Conservation (phyloP, 441 rosid species). For the Raphanus hybrid region DNA sequence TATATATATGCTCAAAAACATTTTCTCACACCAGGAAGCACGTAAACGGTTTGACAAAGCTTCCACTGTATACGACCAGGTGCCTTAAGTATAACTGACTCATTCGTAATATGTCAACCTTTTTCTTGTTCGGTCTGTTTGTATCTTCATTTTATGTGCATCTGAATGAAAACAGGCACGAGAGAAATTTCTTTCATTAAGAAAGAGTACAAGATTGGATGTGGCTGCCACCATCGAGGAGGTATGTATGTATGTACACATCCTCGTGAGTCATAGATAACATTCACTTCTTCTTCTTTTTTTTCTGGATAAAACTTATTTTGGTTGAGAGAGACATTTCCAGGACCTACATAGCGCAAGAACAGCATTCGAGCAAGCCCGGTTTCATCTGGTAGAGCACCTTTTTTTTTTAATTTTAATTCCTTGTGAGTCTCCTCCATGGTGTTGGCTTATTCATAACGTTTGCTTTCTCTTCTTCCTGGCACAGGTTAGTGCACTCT, state of each 20-base stretch:
- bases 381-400: constrained; percentile 73
- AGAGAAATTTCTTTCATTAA: constrained; percentile 86
- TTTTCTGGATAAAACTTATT: constrained; percentile 41
- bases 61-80: constrained; percentile 80
- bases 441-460: neutral
- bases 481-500: constrained; percentile 75
- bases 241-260: constrained; percentile 49
- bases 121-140: neutral
- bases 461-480: constrained; percentile 22
- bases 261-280: constrained; percentile 33
- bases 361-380: constrained; percentile 80
- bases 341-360: constrained; percentile 86
- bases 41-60: constrained; percentile 89
- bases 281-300: constrained; percentile 32
- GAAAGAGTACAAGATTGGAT: constrained; percentile 82
- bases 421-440: too few species aligned
- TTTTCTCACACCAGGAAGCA: constrained; percentile 60
- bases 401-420: neutral
- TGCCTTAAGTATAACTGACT: constrained; percentile 15
- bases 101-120: neutral
- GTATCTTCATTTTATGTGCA: constrained; percentile 30
- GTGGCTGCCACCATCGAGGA: constrained; percentile 79
- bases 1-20: too few species aligned
- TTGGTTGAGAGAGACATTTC: constrained; percentile 52
- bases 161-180: constrained; percentile 67